Evolutionary conservation across 225 moss, liverwort and hornwort genomes (phyloP), one percentile per base, ranked within the genome.

Genomic region (Takakia lepidozioides): DNA sequence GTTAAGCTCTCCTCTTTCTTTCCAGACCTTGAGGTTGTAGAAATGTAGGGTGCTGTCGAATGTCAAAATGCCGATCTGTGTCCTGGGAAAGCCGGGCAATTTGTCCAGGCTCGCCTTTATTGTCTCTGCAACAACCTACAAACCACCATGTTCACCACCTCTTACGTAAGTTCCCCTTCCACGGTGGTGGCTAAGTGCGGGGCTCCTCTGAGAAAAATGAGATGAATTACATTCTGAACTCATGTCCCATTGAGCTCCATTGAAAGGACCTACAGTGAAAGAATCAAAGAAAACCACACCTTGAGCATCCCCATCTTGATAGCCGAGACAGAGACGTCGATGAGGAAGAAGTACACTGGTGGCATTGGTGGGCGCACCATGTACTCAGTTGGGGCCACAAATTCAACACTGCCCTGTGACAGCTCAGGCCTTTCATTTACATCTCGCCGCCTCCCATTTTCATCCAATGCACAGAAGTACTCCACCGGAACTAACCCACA

Each of bases 281-380:
- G n/a, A n/a, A n/a, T n/a, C n/a, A 15, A 15, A 19, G 8, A 39
- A 23, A 24, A 25, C 30, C 4, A 46, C 76, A 98, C 91, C 91
- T 99, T 92, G 51, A 99, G 68, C 87, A 99, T 85, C 34, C 98
- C 98, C 24, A 83, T 87, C 51, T 82, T 88, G 52, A 91, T 74
- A n/a, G 98, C 85, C 48, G 91, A 64, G 18, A 67, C 45, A 2
- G 98, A 99, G 25, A 99, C 98, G 37, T 99, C 98, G 62, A 99
- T 83, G 55, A 99, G 53, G 46, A 99, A 91, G 54, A 91, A 99
- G 72, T 87, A 99, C 43, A 85, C 85, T 0, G 98, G 98, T 15
- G 98, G 98, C 98, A 99, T 99, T 39, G 98, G 98, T 56, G 98
- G 91, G 69, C 98, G 85, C 47, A 99, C 98, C 91, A 91, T 91